These are phyloP conservation scores for Ceratocystis diversiconidia DNA, from an alignment of 2,329 filamentous ascomycete genomes.

Conservation along the genomic window DNA sequence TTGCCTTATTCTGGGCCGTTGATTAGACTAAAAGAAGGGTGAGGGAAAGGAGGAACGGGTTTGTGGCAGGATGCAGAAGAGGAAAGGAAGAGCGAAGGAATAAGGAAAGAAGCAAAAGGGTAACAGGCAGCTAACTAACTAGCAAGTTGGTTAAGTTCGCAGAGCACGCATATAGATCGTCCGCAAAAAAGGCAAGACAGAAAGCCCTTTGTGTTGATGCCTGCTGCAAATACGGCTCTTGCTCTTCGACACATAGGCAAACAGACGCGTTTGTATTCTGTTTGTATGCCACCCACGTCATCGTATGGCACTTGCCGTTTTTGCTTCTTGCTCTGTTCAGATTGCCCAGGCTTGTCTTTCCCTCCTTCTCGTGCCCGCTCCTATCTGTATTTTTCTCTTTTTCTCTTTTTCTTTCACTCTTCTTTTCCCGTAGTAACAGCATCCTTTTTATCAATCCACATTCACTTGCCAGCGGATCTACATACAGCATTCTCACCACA, in stretches of 20 bases:
- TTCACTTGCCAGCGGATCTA: background rate
- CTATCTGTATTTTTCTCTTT: background rate
- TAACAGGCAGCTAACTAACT: background rate
- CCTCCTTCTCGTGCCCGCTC: background rate
- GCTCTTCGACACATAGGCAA: background rate
- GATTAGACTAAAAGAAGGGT: background rate
- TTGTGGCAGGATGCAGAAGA: background rate
- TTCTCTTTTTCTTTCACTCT: background rate
- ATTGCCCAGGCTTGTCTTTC: background rate
- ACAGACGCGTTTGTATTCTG: background rate
- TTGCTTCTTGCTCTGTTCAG: background rate
- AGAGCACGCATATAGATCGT: background rate
- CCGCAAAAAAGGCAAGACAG: background rate
- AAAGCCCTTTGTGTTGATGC: background rate
- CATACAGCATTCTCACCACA: background rate
- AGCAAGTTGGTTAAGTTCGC: background rate
- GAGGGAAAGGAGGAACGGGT: background rate
- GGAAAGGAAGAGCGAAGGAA: background rate
- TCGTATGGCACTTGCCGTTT: background rate
- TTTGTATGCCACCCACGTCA: background rate
- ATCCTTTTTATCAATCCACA: background rate
- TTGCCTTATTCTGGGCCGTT: background rate
- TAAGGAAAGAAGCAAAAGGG: slow-evolving; percentile 6
- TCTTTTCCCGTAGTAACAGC: background rate
- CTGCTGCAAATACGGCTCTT: background rate